A percentile compares a stretch with the other conserved stretches of the same genome.
Conservation (phyloP, 306 rosid genomes). For the Argentina anserina region DNA sequence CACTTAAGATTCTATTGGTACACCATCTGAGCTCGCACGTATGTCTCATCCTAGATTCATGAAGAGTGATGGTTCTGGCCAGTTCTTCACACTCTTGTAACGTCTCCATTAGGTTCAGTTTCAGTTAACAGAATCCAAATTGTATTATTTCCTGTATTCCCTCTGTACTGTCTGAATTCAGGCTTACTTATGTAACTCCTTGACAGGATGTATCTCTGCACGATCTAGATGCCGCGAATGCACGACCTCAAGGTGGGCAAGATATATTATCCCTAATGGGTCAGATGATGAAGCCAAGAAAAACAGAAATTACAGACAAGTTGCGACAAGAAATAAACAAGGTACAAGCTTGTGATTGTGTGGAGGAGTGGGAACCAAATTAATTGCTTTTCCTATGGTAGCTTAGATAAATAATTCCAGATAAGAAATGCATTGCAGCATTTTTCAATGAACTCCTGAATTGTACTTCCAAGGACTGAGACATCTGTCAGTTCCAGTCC, state of each 20-base stretch:
- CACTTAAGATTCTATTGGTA: not conserved
- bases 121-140: not conserved
- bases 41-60: not conserved
- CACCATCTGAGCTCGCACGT: conserved; percentile 2
- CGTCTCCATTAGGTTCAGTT: not conserved
- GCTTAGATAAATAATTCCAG: not conserved
- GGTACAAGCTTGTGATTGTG: conserved; percentile 38
- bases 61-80: conserved; percentile 1
- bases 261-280: conserved; percentile 96
- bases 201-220: conserved; percentile 88
- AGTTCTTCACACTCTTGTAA: not conserved
- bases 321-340: conserved; percentile 85
- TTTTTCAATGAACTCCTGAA: not conserved
- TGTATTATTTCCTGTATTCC: not conserved
- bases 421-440: not conserved
- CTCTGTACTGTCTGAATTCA: conserved; percentile 10
- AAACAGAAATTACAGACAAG: conserved; percentile 92
- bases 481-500: not conserved
- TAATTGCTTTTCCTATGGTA: conserved; percentile 11
- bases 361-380: not conserved
- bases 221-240: conserved; percentile 84
- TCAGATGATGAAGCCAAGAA: conserved; percentile 98
- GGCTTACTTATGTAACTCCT: not conserved
- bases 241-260: conserved; percentile 97
- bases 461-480: not conserved